These are phyloP conservation scores for Pythium brachiatum DNA, from an alignment of 352 stramenopile species.

Conservation along the genomic window DNA sequence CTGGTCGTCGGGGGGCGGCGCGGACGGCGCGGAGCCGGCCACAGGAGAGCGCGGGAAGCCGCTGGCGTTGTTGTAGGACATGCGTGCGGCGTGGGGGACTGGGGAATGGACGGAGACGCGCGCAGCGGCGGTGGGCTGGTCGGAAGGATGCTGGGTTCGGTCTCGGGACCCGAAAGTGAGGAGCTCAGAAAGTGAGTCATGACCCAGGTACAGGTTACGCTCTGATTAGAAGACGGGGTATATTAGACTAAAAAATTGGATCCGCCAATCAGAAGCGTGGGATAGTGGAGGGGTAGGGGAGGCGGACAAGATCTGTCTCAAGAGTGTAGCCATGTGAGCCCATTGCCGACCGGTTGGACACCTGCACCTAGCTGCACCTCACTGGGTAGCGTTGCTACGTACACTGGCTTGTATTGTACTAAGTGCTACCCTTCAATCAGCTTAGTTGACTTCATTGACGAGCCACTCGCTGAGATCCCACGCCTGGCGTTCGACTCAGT, in stretches of 20 bases:
- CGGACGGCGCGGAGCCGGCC: slow-evolving; percentile 15
- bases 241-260: not conserved
- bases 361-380: not conserved
- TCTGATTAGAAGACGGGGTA: not conserved
- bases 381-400: too few species aligned
- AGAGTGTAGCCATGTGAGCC: slow-evolving; percentile 19
- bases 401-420: not conserved
- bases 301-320: not conserved
- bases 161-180: not conserved
- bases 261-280: slow-evolving; percentile 9
- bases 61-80: slow-evolving; percentile 18
- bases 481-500: not conserved
- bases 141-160: not conserved
- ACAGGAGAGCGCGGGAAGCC: slow-evolving; percentile 19
- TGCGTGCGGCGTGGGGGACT: not conserved
- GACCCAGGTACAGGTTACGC: not conserved
- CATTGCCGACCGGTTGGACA: slow-evolving; percentile 12
- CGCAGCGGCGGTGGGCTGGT: too few species aligned
- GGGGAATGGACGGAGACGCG: not conserved
- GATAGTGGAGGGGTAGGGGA: slow-evolving; percentile 12
- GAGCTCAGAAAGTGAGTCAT: not conserved
- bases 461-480: not conserved
- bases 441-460: not conserved
- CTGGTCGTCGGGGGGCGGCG: slow-evolving; percentile 14
- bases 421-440: not conserved